Base-by-base conservation (phyloP, 352 stramenopile species). In the Pythium dissimile region DNA sequence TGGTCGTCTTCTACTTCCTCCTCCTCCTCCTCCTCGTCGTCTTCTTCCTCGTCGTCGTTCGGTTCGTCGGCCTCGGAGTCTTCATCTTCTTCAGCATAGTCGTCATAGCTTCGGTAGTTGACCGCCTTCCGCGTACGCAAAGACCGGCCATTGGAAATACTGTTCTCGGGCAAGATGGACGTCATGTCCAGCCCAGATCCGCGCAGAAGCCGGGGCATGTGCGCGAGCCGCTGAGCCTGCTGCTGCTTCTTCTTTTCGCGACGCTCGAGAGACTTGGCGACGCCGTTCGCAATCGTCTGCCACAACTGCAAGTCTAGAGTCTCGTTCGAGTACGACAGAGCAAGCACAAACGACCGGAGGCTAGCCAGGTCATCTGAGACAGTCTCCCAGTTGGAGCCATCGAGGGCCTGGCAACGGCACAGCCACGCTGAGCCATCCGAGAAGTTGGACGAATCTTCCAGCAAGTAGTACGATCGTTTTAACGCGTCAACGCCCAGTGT, bases 361-460 rank as follows among this genome's bases (percentile, higher is more conserved):
- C 75, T 79, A 27, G 72, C 59, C 24, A 88, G 55, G 42, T 84
- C 64, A 53, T 86, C 75, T 27, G 68, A 71, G 8, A 91, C 73
- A 0, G 78, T 88, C 60, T 89, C 75, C 78, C 80, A 91, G 2
- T 77, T 62, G 2, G 61, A 65, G 12, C 68, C 66, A 31, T 70
- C 68, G 28, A 65, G 38, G 23, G 59, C 62, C 0, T 68, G 42
- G 53, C 74, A 88, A 2, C 78, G 76, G 58, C 80, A 91, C 0
- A 91, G 42, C 80, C 80, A 88, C 18, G 74, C 64, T 0, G 65
- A 66, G n/a, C 64, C 75, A n/a, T 85, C 66, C 8, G 72, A 50
- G 21, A 86, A 65, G 7, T 69, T 84, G 21, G 75, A 59, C 13
- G 72, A 62, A 64, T 91, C 79, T 52, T 91, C 80, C 20, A 91